These are phyloP conservation scores for Cystodermella granulosa DNA, from an alignment of 1,284 basidiomycete genomes.

Conservation along the genomic window DNA sequence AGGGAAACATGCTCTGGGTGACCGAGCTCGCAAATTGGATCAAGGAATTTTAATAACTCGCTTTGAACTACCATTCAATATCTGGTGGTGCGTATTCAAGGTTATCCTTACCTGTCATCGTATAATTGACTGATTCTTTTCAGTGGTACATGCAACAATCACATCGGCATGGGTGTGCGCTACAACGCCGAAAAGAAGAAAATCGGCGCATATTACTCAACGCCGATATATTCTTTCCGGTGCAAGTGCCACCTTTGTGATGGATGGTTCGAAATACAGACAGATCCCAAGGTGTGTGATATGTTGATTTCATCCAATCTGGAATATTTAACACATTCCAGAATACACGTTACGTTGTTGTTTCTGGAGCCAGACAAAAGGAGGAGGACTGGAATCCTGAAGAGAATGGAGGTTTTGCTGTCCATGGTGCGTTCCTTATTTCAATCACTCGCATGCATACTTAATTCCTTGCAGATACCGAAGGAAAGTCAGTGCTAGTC, in stretches of 20 bases:
- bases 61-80: constrained; percentile 93
- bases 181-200: constrained; percentile 99
- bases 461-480: constrained; percentile 53
- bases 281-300: constrained; percentile 80
- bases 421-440: constrained; percentile 60
- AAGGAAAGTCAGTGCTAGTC: constrained; percentile 51
- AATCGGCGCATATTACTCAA: constrained; percentile 91
- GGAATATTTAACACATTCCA: constrained; percentile 36
- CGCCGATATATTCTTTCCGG: constrained; percentile 88
- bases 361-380: constrained; percentile 84
- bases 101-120: not conserved
- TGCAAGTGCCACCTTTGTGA: constrained; percentile 96
- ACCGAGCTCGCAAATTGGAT: constrained; percentile 87
- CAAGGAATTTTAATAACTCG: constrained; percentile 91
- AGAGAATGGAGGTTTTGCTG: constrained; percentile 88
- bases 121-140: constrained; percentile 4
- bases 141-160: constrained; percentile 85
- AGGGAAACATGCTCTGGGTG: constrained; percentile 93
- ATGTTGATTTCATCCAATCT: not conserved
- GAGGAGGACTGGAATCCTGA: constrained; percentile 94
- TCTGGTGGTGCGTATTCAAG: constrained; percentile 79
- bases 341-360: constrained; percentile 94
- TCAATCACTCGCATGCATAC: constrained; percentile 2
- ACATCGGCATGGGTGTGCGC: constrained; percentile 94
- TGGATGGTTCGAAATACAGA: constrained; percentile 94